Base-by-base conservation (phyloP, 2,329 filamentous ascomycete genomes). In the Sordariomycetes sp. region DNA sequence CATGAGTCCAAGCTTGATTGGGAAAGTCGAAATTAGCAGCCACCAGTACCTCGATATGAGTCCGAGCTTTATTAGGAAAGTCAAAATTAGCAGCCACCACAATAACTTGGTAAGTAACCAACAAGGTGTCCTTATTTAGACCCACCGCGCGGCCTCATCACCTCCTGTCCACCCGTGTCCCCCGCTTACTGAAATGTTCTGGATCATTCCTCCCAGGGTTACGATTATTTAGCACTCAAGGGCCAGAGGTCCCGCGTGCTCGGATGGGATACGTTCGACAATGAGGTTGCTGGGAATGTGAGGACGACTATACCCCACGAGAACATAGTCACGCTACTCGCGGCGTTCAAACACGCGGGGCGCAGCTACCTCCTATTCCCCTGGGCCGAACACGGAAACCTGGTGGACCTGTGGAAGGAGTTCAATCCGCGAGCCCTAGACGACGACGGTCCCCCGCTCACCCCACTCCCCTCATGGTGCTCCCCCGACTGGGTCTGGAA, bases 351-450 rank as follows among this genome's bases (percentile, higher is more conserved):
- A 20, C 54, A 55, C 25, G 34, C 34, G 22, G 54, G 25, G 22
- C 10, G 3, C 1, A 32, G n/a, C 34, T 28, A 55, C 37, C 34
- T 55, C 20, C 25, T 55, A 18, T 55, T 55, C 18, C 54, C 54
- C 5, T 55, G 54, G 54, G 54, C 54, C 14, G 54, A 55, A 18
- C n/a, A 20, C 11, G 54, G 54, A 18, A 46, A 28, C 37, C 61
- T 64, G 56, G 60, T 60, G 54, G 60, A 62, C 46, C 60, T 62
- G 46, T 62, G 55, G 57, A 60, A 60, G 53, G 16, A 55, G 3
- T 8, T 20, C 34, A 32, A 3, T 8, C 54, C 37, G 11, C 6
- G n/a, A 10, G 20, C 5, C 20, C 14, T 11, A 22, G 18, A 18
- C 14, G 8, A 1, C 6, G 37, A 43, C 35, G n/a, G n/a, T n/a